Percentiles rank a stretch among this genome's conserved stretches.
phyloP scores from a whole-genome alignment of 805 yeast genomes.

The Lachancea nothofagi region DNA sequence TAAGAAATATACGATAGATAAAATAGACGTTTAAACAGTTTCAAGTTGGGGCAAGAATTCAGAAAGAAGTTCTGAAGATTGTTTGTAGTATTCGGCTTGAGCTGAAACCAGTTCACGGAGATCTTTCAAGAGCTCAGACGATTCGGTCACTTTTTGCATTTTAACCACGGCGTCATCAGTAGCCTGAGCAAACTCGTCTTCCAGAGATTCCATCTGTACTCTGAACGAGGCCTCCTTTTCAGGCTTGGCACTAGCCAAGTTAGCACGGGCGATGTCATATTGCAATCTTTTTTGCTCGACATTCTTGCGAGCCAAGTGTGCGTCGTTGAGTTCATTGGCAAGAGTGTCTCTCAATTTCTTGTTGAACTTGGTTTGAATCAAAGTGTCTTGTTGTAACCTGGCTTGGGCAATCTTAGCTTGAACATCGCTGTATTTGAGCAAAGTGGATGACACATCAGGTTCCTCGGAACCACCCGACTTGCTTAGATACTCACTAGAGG shows the following conservation, averaged over 20 bases:
- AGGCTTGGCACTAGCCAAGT: constrained; percentile 45
- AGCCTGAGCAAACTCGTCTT: constrained; percentile 84
- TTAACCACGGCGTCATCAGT: constrained; percentile 81
- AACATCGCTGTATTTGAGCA: constrained; percentile 61
- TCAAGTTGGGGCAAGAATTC: constrained; percentile 11
- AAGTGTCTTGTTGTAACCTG: constrained; percentile 73
- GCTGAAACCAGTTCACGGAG: constrained; percentile 67
- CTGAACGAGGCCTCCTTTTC: constrained; percentile 69
- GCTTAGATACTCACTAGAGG: constrained; percentile 31
- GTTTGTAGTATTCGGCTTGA: constrained; percentile 74
- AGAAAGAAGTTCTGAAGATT: constrained; percentile 57
- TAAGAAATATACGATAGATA: neutral
- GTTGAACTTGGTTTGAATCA: constrained; percentile 65
- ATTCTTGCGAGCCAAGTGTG: constrained; percentile 60
- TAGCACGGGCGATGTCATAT: constrained; percentile 72
- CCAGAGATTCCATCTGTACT: constrained; percentile 74
- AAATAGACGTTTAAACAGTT: neutral
- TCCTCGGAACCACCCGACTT: constrained; percentile 35
- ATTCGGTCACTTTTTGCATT: constrained; percentile 73
- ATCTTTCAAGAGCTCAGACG: constrained; percentile 62
- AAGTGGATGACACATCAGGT: constrained; percentile 53
- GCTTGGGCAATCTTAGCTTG: constrained; percentile 76
- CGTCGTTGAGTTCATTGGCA: constrained; percentile 53
- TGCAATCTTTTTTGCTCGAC: constrained; percentile 75
- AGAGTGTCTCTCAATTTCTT: constrained; percentile 58